These are phyloP conservation scores for Quercus mongolica DNA, from an alignment of 306 rosid genomes.

Conservation along the genomic window DNA sequence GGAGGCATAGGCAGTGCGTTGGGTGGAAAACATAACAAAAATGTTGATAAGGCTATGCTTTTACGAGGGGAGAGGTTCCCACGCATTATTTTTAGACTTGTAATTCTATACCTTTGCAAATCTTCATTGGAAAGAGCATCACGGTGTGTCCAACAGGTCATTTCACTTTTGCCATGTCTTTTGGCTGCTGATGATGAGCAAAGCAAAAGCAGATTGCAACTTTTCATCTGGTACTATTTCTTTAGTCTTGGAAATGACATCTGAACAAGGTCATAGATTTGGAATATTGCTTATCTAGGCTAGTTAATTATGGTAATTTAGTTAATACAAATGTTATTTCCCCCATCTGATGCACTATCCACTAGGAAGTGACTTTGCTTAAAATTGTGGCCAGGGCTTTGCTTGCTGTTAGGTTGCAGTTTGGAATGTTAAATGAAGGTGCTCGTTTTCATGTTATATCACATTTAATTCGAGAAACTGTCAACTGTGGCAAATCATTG, in stretches of 20 bases:
- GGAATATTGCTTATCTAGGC: constrained; percentile 3
- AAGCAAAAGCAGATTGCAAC: constrained; percentile 88
- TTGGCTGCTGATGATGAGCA: constrained; percentile 92
- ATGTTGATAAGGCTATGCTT: constrained; percentile 91
- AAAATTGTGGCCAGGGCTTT: constrained; percentile 65
- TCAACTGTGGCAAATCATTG: constrained; percentile 76
- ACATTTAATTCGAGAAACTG: constrained; percentile 85
- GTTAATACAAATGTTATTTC: background rate
- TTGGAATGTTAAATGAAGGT: constrained; percentile 74
- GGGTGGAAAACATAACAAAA: constrained; percentile 80
- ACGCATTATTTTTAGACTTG: constrained; percentile 79
- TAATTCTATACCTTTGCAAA: constrained; percentile 80
- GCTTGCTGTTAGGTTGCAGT: constrained; percentile 88
- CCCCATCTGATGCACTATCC: background rate
- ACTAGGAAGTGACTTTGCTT: constrained; percentile 28
- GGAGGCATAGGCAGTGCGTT: constrained; percentile 93
- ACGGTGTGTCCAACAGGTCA: constrained; percentile 75
- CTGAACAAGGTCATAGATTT: constrained; percentile 7
- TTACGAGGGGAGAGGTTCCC: constrained; percentile 93
- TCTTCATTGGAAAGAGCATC: constrained; percentile 89
- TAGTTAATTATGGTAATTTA: background rate
- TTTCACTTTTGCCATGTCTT: constrained; percentile 80
- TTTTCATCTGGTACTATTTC: constrained; percentile 77
- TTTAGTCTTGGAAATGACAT: constrained; percentile 1
- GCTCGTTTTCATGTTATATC: constrained; percentile 93